Base-by-base conservation (phyloP, 176 grass and related monocot species). In the Tillandsia leiboldiana region DNA sequence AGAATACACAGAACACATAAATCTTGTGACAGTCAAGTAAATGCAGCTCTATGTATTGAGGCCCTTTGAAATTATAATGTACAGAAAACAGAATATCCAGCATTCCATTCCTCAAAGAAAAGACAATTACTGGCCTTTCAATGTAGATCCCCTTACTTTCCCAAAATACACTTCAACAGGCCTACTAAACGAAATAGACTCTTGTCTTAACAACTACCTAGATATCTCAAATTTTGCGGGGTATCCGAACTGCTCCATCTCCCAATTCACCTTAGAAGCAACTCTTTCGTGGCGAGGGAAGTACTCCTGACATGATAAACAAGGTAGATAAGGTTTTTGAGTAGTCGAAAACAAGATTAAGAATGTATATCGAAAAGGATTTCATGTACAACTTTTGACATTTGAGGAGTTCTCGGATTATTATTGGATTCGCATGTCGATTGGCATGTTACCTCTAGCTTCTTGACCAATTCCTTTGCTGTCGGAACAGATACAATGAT, bases 401-500 rank as follows among this genome's bases (percentile, higher is more conserved):
- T 14, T 42, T 7, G 33, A 42, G 33, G 3, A 42, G 33, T 42
- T 42, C 33, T 42, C 33, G 33, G 33, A 72, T 66, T 18, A 20
- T 20, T 20, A 20, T 20, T 20, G 33, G 33, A 7, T 42, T 42
- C 33, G 3, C 33, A 42, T 42, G 33, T 69, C 68, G 58, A 56
- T 3, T 57, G 9, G 24, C 57, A 64, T 4, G 12, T 47, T 70
- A 96, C 94, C 94, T 99, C 95, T 62, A 99, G 68, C 75, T 99
- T 99, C 51, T 90, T 86, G 87, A 99, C 80, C 64, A 99, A 84
- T 75, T 99, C 95, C 49, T 83, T 80, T 8, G 87, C 95, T 0
- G 89, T 99, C 1, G 90, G 95, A 14, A 90, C 95, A 14, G 91
- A 82, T 26, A 99, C 84, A 70, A 99, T 83, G 82, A 99, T 99